Evolutionary conservation across 495 filamentous ascomycete species (phyloP).

Genomic region (Aspergillus olivimuriae): DNA sequence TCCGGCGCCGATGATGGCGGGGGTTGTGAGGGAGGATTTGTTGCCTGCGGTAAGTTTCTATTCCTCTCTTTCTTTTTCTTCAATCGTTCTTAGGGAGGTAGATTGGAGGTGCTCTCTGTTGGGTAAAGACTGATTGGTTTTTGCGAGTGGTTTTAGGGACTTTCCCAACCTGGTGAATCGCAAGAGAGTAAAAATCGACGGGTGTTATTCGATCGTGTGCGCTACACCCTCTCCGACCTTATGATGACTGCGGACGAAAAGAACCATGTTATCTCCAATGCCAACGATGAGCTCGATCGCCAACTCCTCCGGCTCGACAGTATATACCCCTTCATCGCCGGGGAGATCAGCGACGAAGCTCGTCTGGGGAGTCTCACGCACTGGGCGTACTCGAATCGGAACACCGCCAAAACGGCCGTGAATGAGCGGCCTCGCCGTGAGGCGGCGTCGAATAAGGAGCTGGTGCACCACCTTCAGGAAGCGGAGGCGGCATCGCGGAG

Average conservation of each 20-base stretch:
- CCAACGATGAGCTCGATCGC: constrained; percentile 80
- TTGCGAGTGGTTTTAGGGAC: constrained; percentile 15
- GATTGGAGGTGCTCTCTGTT: too few species aligned
- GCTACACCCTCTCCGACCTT: constrained; percentile 63
- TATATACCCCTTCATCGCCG: constrained; percentile 73
- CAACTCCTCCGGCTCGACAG: constrained; percentile 79
- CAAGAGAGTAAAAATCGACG: constrained; percentile 47
- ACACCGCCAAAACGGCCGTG: constrained; percentile 53
- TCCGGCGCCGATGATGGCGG: constrained; percentile 34
- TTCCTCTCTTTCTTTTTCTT: neutral
- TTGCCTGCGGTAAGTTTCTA: constrained; percentile 25
- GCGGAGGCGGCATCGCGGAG: constrained; percentile 72
- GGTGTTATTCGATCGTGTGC: constrained; percentile 57
- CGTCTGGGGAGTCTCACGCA: constrained; percentile 85
- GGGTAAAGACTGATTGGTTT: neutral
- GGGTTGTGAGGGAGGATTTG: constrained; percentile 34
- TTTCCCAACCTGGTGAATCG: constrained; percentile 27
- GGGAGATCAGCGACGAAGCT: constrained; percentile 89
- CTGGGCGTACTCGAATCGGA: constrained; percentile 92
- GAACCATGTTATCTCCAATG: constrained; percentile 86
- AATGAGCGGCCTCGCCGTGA: constrained; percentile 72
- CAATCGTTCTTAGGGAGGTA: too few species aligned
- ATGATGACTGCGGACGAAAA: constrained; percentile 89
- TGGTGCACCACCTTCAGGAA: constrained; percentile 56
- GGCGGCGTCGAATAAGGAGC: constrained; percentile 57